phyloP scores from a whole-genome alignment of 1,284 basidiomycete genomes.

The Neotropicomus parvogracilis region DNA sequence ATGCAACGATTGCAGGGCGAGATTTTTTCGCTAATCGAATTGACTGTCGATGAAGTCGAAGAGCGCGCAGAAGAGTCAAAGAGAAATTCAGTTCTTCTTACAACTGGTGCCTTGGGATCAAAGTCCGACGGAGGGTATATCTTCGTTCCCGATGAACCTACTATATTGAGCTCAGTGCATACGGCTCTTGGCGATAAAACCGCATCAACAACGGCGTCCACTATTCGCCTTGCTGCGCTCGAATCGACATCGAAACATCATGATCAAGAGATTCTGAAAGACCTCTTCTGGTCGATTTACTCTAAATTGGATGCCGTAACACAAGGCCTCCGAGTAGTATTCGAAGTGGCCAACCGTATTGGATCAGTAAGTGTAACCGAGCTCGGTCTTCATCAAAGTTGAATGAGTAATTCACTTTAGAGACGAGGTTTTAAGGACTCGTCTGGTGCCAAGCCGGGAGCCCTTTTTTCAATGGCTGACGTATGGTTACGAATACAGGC shows the following conservation, averaged over 20 bases:
- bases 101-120: constrained; percentile 22
- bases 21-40: constrained; percentile 83
- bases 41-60: constrained; percentile 87
- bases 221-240: constrained; percentile 70
- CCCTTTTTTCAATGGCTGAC: constrained; percentile 79
- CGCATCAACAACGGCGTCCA: constrained; percentile 40
- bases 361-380: constrained; percentile 62
- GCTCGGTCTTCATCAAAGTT: constrained; percentile 2
- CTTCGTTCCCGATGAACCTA: constrained; percentile 39
- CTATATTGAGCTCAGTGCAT: constrained; percentile 11
- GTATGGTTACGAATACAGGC: constrained; percentile 91
- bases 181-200: constrained; percentile 15
- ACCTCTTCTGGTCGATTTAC: constrained; percentile 97
- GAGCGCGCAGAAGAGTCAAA: constrained; percentile 78
- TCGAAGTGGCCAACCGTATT: constrained; percentile 87
- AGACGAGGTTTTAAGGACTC: constrained; percentile 85
- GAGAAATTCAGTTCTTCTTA: constrained; percentile 46
- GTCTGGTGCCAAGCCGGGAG: constrained; percentile 67
- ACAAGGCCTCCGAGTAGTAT: constrained; percentile 88
- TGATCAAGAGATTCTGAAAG: constrained; percentile 83
- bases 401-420: constrained; percentile 39
- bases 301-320: constrained; percentile 96
- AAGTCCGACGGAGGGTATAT: constrained; percentile 52
- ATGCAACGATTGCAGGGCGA: constrained; percentile 84
- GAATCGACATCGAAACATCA: constrained; percentile 71